Percentiles rank a stretch among this genome's conserved stretches.
These are phyloP conservation scores for Tylopilus subfusipes DNA, from an alignment of 768 basidiomycete genomes.

Conservation along the genomic window DNA sequence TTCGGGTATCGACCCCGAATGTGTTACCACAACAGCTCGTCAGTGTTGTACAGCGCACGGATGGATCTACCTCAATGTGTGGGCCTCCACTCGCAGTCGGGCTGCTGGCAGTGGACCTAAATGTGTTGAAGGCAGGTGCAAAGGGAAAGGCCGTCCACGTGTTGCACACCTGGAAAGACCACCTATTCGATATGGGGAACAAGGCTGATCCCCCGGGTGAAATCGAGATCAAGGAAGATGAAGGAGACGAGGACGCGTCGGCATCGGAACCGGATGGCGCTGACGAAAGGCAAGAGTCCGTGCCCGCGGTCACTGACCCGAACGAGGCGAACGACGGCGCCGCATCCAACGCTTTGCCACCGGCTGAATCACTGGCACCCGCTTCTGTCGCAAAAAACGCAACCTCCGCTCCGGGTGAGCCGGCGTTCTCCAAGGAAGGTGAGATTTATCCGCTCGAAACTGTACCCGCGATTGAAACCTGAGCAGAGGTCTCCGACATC, in stretches of 20 bases:
- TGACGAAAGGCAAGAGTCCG: slow-evolving; percentile 9
- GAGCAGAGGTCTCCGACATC: slow-evolving; percentile 33
- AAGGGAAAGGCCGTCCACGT: slow-evolving; percentile 80
- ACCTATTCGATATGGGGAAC: slow-evolving; percentile 69
- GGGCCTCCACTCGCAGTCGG: slow-evolving; percentile 71
- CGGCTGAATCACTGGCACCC: slow-evolving; percentile 6
- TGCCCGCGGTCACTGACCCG: slow-evolving; percentile 3
- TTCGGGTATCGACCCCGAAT: slow-evolving; percentile 43
- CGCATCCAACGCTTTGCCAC: slow-evolving; percentile 3
- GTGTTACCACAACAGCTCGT: slow-evolving; percentile 54
- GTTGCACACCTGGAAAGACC: slow-evolving; percentile 74
- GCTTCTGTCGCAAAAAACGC: slow-evolving; percentile 2
- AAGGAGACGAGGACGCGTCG: slow-evolving; percentile 6
- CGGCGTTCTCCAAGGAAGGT: slow-evolving; percentile 30
- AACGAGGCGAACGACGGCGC: slow-evolving; percentile 26
- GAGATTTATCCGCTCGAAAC: slow-evolving; percentile 2
- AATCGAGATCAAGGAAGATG: slow-evolving; percentile 25
- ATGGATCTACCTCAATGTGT: slow-evolving; percentile 25
- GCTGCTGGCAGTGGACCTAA: slow-evolving; percentile 55
- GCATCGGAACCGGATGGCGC: slow-evolving; percentile 6
- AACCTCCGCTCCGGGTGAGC: slow-evolving; percentile 8
- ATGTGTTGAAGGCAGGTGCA: slow-evolving; percentile 43
- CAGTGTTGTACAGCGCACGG: slow-evolving; percentile 51
- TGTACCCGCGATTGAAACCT: neutral
- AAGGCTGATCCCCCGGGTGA: slow-evolving; percentile 54